Conservation (phyloP, 176 grass and related monocot species). For the Phragmites australis region DNA sequence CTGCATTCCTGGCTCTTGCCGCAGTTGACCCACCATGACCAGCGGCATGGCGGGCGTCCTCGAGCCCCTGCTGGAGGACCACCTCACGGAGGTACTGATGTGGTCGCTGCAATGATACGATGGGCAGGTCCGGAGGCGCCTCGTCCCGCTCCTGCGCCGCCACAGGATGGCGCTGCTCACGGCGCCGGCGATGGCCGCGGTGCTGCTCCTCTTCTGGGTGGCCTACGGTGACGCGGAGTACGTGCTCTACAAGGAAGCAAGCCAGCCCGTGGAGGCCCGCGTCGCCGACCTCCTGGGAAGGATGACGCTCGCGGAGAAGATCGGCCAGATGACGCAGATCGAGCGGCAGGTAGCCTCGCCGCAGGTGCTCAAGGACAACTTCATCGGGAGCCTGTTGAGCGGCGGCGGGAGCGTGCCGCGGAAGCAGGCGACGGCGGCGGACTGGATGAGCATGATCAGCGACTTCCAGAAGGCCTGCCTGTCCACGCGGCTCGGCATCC, state of each 20-base stretch:
- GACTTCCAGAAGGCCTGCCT: slow-evolving; percentile 70
- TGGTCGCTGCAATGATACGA: slow-evolving; percentile 39
- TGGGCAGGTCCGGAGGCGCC: slow-evolving; percentile 45
- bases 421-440: slow-evolving; percentile 54
- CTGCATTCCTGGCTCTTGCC: neutral
- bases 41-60: slow-evolving; percentile 31
- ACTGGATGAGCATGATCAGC: slow-evolving; percentile 73
- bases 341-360: slow-evolving; percentile 70
- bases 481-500: slow-evolving; percentile 72
- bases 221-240: slow-evolving; percentile 46
- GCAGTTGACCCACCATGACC: slow-evolving; percentile 33
- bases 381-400: slow-evolving; percentile 93
- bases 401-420: slow-evolving; percentile 85
- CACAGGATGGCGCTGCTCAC: slow-evolving; percentile 66
- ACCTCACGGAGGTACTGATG: slow-evolving; percentile 35
- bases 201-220: slow-evolving; percentile 55
- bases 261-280: slow-evolving; percentile 49
- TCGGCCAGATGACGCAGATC: slow-evolving; percentile 99
- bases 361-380: slow-evolving; percentile 67
- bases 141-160: slow-evolving; percentile 37
- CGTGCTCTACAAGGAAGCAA: slow-evolving; percentile 66
- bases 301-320: slow-evolving; percentile 92
- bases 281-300: slow-evolving; percentile 54
- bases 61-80: slow-evolving; percentile 33
- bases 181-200: slow-evolving; percentile 41